A percentile compares a stretch with the other conserved stretches of the same genome.
phyloP scores from a whole-genome alignment of 2,329 filamentous ascomycete species.

The Atkinsonella texensis region DNA sequence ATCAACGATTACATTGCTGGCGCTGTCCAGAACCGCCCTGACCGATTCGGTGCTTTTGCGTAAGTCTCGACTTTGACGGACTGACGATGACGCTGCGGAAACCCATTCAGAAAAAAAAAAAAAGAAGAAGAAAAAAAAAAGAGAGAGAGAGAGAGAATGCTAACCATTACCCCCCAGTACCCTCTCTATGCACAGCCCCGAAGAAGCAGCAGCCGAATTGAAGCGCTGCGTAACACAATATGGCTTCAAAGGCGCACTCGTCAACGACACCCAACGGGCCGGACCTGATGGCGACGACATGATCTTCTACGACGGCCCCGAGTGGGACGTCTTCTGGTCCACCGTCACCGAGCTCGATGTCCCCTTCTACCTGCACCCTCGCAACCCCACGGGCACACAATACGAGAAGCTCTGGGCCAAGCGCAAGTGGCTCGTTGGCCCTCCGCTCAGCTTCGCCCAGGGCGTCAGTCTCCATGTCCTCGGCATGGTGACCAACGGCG shows the following conservation, averaged over 20 bases:
- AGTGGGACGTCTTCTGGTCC: constrained; percentile 51
- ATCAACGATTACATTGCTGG: constrained; percentile 29
- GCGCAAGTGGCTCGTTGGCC: constrained; percentile 47
- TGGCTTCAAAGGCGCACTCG: constrained; percentile 50
- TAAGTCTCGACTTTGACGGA: constrained; percentile 11
- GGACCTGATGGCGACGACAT: constrained; percentile 46
- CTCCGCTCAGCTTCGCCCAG: constrained; percentile 45
- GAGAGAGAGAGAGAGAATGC: not conserved
- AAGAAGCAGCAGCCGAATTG: constrained; percentile 37
- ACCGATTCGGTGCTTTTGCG: constrained; percentile 36
- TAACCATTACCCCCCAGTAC: constrained; percentile 16
- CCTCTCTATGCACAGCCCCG: constrained; percentile 41
- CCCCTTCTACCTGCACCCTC: constrained; percentile 52
- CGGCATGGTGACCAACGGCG: constrained; percentile 35
- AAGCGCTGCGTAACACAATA: constrained; percentile 40
- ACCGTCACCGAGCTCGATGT: constrained; percentile 47
- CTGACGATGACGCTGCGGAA: not conserved
- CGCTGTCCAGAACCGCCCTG: constrained; percentile 24
- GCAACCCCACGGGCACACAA: constrained; percentile 42
- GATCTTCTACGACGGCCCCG: constrained; percentile 51
- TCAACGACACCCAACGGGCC: constrained; percentile 50
- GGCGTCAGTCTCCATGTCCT: constrained; percentile 47
- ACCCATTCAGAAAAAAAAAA: not conserved
- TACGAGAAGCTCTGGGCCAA: constrained; percentile 47
- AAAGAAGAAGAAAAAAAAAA: too few species aligned